These are phyloP conservation scores for Ramaria sp. DNA, from an alignment of 768 basidiomycete species.

Conservation along the genomic window DNA sequence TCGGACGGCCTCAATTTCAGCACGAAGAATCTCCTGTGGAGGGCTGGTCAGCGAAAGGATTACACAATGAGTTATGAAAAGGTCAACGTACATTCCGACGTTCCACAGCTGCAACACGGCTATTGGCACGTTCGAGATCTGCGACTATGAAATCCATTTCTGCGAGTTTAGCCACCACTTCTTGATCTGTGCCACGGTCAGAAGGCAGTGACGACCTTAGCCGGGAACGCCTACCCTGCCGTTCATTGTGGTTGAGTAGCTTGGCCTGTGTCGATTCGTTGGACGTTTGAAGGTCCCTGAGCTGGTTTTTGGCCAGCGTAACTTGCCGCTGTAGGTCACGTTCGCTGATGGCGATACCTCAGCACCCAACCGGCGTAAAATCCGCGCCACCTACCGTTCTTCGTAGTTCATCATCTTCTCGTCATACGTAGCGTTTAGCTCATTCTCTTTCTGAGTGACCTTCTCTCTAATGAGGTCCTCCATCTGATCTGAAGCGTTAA, in stretches of 20 bases:
- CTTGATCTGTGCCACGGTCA: slow-evolving; percentile 56
- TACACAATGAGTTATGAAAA: background rate
- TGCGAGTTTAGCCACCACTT: slow-evolving; percentile 78
- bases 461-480: slow-evolving; percentile 85
- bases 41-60: background rate
- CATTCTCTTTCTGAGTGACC: slow-evolving; percentile 88
- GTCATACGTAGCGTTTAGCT: slow-evolving; percentile 93
- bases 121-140: slow-evolving; percentile 92
- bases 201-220: background rate
- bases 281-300: slow-evolving; percentile 81
- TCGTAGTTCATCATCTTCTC: slow-evolving; percentile 94
- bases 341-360: slow-evolving; percentile 51
- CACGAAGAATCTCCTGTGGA: slow-evolving; percentile 79
- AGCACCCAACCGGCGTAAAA: background rate
- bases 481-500: slow-evolving; percentile 48
- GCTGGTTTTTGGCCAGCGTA: slow-evolving; percentile 75
- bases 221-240: slow-evolving; percentile 51
- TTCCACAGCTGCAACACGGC: slow-evolving; percentile 84
- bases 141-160: slow-evolving; percentile 94
- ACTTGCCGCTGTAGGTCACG: slow-evolving; percentile 90
- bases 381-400: slow-evolving; percentile 54
- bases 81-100: slow-evolving; percentile 65
- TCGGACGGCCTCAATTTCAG: slow-evolving; percentile 86
- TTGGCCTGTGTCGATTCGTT: slow-evolving; percentile 92
- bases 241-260: slow-evolving; percentile 80